These are phyloP conservation scores for Saccharomycopsis sp. DNA, from an alignment of 805 yeast genomes.

Conservation along the genomic window DNA sequence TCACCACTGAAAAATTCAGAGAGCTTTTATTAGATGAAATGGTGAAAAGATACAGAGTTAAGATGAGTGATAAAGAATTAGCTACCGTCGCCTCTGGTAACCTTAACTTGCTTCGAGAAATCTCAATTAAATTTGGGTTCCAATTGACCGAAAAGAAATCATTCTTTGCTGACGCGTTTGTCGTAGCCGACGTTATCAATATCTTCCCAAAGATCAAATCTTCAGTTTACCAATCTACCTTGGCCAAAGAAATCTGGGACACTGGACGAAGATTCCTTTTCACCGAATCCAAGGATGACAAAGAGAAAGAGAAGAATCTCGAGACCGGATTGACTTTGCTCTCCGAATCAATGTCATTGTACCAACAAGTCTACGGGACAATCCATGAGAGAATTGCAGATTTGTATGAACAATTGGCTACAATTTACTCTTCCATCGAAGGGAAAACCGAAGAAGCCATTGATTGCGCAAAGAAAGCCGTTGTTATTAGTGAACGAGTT, in stretches of 20 bases:
- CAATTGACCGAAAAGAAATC: conserved; percentile 64
- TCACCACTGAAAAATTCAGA: conserved; percentile 42
- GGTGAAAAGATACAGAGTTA: conserved; percentile 53
- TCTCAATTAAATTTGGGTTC: conserved; percentile 74
- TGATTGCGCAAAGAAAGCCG: conserved; percentile 58
- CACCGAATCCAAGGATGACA: conserved; percentile 33
- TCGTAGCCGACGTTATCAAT: conserved; percentile 55
- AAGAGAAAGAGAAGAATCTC: conserved; percentile 25
- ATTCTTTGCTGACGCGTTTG: conserved; percentile 37
- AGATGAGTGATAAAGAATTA: conserved; percentile 34
- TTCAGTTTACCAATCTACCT: conserved; percentile 54
- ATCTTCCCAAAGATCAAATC: conserved; percentile 74
- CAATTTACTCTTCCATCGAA: conserved; percentile 54
- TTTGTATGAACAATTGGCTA: conserved; percentile 59
- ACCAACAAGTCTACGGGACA: conserved; percentile 78
- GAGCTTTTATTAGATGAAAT: conserved; percentile 47
- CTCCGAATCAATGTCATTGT: conserved; percentile 61
- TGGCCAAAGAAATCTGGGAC: conserved; percentile 71
- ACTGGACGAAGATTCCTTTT: conserved; percentile 44
- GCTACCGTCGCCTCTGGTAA: conserved; percentile 25
- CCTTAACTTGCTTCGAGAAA: conserved; percentile 49
- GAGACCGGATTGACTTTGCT: conserved; percentile 58
- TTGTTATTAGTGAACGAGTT: conserved; percentile 69
- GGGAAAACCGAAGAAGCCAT: conserved; percentile 62
- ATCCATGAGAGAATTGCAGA: conserved; percentile 75